A percentile compares a stretch with the other conserved stretches of the same genome.
These are phyloP conservation scores for Ceratocystis eucalypticola DNA, from an alignment of 2,329 filamentous ascomycete species.

Conservation along the genomic window DNA sequence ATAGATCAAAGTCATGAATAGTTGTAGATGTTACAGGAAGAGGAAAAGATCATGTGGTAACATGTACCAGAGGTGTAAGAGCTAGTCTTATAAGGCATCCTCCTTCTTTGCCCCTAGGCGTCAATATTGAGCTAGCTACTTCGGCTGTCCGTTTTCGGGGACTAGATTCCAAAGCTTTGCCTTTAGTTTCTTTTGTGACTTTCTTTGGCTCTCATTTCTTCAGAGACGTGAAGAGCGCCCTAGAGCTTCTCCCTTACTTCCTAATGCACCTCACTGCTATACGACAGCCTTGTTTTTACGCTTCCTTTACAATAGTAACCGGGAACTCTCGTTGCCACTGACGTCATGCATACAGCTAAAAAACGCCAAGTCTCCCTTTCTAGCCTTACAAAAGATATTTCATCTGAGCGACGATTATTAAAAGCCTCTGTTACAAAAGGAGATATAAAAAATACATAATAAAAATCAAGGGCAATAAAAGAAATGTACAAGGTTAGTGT, in stretches of 20 bases:
- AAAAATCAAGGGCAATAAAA: not conserved
- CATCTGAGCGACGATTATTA: not conserved
- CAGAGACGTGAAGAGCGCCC: no score
- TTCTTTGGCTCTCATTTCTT: not conserved
- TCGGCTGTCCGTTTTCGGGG: not conserved
- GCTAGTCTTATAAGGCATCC: no score
- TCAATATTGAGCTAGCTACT: not conserved
- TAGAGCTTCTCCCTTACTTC: no score
- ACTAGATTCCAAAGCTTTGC: no score
- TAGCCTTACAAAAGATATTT: no score
- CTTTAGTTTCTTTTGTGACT: not conserved
- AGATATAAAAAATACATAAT: slow-evolving; percentile 5
- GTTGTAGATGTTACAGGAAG: no score
- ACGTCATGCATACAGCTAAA: not conserved
- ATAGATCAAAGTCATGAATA: no score
- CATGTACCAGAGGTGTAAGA: no score
- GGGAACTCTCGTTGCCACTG: not conserved
- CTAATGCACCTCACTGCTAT: no score
- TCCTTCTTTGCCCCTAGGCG: no score
- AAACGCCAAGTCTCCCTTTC: no score
- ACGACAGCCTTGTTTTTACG: not conserved
- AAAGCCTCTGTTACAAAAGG: not conserved
- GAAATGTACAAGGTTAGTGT: slow-evolving; percentile 16
- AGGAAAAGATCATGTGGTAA: no score
- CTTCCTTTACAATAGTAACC: not conserved